phyloP scores from a whole-genome alignment of 1,139 yeast species.

The Yamadazyma dendronema region DNA sequence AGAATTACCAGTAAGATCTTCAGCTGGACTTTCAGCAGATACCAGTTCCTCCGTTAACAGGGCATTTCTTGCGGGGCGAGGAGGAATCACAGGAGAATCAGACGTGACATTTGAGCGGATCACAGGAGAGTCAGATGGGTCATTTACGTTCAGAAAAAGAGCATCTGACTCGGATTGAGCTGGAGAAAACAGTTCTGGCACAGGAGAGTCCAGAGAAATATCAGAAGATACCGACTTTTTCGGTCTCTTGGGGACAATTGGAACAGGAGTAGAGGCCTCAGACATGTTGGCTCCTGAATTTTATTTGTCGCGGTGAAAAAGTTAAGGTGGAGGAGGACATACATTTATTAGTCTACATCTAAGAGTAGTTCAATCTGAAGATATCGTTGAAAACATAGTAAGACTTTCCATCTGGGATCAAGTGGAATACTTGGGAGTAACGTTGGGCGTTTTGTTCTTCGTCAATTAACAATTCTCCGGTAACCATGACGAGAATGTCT shows the following conservation, averaged over 20 bases:
- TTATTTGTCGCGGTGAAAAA: neutral
- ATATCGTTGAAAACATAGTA: constrained; percentile 95
- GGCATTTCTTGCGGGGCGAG: constrained; percentile 7
- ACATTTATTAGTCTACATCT: constrained; percentile 7
- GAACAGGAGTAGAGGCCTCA: constrained; percentile 6
- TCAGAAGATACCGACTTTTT: constrained; percentile 1
- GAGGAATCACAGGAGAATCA: constrained; percentile 14
- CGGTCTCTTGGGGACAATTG: constrained; percentile 23
- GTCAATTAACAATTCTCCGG: constrained; percentile 91
- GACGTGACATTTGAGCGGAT: too few species aligned
- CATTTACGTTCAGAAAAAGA: neutral
- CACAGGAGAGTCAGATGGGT: neutral
- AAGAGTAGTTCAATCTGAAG: constrained; percentile 84
- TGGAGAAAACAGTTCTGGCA: too few species aligned
- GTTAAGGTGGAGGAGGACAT: neutral
- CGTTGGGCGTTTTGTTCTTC: constrained; percentile 95
- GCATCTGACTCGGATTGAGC: too few species aligned
- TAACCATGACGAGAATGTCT: constrained; percentile 95
- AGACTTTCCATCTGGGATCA: constrained; percentile 87
- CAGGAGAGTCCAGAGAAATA: too few species aligned
- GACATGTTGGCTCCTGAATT: too few species aligned
- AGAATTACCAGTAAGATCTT: neutral
- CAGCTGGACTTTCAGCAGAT: too few species aligned
- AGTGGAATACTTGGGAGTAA: constrained; percentile 95
- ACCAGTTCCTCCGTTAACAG: neutral